Percentiles rank a stretch among this genome's conserved stretches.
These are phyloP conservation scores for Ascomycota sp. DNA, from an alignment of 2,329 filamentous ascomycete species.

Conservation along the genomic window DNA sequence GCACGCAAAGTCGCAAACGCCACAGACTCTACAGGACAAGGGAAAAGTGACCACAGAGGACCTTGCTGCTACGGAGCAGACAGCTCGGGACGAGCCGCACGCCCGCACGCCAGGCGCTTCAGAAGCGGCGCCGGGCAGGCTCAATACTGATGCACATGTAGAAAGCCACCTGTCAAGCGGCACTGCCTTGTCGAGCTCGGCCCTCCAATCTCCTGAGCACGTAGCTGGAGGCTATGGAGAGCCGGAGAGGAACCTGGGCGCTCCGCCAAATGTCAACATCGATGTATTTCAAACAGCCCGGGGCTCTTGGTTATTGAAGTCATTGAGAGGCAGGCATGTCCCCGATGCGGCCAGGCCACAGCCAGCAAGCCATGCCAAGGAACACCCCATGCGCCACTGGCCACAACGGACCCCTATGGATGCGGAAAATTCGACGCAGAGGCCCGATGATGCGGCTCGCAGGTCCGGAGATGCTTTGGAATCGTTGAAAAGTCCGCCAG, in stretches of 20 bases:
- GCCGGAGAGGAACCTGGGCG: slow-evolving; percentile 10
- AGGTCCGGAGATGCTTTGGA: background rate
- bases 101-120: no score
- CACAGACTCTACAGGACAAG: no score
- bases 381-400: slow-evolving; percentile 18
- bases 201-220: slow-evolving; percentile 1
- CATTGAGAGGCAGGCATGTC: slow-evolving; percentile 10
- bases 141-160: no score
- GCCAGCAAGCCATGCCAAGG: slow-evolving; percentile 10
- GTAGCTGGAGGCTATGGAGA: slow-evolving; percentile 1
- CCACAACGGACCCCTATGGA: slow-evolving; percentile 8
- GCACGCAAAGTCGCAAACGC: slow-evolving; percentile 2
- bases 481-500: background rate
- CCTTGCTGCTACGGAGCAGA: no score
- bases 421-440: background rate
- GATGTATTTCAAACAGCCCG: slow-evolving; percentile 26
- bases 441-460: background rate
- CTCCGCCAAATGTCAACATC: slow-evolving; percentile 21
- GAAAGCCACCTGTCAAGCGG: no score
- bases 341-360: slow-evolving; percentile 2
- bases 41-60: no score
- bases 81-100: no score
- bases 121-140: no score
- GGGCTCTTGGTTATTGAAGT: slow-evolving; percentile 23
- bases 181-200: background rate